phyloP scores from a whole-genome alignment of 495 filamentous ascomycete species.

The Xylaria grammica region DNA sequence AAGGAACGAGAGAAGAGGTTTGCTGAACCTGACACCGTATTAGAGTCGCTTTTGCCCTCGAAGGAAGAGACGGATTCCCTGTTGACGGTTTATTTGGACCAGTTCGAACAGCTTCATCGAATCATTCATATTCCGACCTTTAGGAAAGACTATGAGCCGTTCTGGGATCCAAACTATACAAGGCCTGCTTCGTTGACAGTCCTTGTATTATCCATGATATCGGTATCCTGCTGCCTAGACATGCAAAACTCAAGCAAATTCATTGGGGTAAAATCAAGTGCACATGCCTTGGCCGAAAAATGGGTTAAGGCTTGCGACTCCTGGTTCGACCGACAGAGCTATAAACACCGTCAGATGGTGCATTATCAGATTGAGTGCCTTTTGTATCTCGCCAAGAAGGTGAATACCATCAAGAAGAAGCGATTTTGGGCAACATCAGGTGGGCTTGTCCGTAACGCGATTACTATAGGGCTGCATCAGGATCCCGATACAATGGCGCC shows the following conservation, averaged over 20 bases:
- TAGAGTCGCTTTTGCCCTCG: constrained; percentile 50
- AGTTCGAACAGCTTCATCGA: constrained; percentile 54
- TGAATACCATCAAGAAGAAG: constrained; percentile 42
- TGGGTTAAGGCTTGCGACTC: constrained; percentile 40
- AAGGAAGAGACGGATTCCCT: constrained; percentile 54
- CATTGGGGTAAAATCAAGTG: constrained; percentile 39
- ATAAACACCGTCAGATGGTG: constrained; percentile 40
- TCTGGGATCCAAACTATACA: constrained; percentile 45
- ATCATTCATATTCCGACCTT: constrained; percentile 65
- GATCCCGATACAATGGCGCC: constrained; percentile 34
- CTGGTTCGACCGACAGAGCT: constrained; percentile 36
- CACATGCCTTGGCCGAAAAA: constrained; percentile 35
- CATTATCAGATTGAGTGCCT: constrained; percentile 42
- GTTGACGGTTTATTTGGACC: constrained; percentile 51
- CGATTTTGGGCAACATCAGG: constrained; percentile 42
- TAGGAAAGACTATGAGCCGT: constrained; percentile 44
- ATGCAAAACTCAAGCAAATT: constrained; percentile 43
- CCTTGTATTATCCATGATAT: constrained; percentile 43
- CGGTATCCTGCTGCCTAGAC: constrained; percentile 68
- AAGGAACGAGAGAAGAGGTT: constrained; percentile 44
- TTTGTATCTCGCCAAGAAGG: constrained; percentile 40
- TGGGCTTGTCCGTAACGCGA: constrained; percentile 33
- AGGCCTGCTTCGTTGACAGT: constrained; percentile 53
- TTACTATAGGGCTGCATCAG: constrained; percentile 39
- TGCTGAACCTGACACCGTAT: constrained; percentile 26